Conservation (phyloP, 2,329 filamentous ascomycete species). For the Xenoacremonium recifei region DNA sequence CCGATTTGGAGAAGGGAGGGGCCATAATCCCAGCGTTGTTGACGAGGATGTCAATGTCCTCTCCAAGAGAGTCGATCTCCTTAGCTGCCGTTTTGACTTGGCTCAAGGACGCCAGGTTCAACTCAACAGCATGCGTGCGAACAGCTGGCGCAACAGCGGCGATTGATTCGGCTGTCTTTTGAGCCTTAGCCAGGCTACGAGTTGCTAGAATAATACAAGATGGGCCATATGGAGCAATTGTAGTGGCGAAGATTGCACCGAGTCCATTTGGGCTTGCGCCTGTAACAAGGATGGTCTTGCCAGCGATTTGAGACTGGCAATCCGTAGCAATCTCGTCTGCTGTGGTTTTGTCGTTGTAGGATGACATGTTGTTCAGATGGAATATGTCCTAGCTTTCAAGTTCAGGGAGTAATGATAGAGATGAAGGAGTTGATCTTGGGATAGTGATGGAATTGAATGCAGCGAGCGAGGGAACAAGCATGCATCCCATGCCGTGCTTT, state of each 20-base stretch:
- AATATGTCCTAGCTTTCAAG: neutral
- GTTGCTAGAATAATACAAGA: neutral
- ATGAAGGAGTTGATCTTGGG: too few relatives aligned
- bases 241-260: neutral
- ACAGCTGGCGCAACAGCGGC: neutral
- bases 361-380: neutral
- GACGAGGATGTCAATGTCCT: neutral
- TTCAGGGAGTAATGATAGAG: neutral
- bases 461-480: too few relatives aligned
- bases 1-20: neutral
- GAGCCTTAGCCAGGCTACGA: neutral
- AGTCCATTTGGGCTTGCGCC: neutral
- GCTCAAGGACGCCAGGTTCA: neutral
- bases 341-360: slow-evolving; percentile 1
- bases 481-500: too few relatives aligned
- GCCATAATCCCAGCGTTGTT: neutral
- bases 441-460: too few relatives aligned
- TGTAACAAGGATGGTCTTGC: neutral
- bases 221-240: neutral
- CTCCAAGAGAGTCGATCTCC: neutral
- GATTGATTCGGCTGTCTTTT: neutral
- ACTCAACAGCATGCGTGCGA: neutral
- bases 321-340: neutral
- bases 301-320: neutral
- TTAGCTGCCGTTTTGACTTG: neutral